phyloP scores from a whole-genome alignment of 768 basidiomycete species.

The Trametes cubensis region DNA sequence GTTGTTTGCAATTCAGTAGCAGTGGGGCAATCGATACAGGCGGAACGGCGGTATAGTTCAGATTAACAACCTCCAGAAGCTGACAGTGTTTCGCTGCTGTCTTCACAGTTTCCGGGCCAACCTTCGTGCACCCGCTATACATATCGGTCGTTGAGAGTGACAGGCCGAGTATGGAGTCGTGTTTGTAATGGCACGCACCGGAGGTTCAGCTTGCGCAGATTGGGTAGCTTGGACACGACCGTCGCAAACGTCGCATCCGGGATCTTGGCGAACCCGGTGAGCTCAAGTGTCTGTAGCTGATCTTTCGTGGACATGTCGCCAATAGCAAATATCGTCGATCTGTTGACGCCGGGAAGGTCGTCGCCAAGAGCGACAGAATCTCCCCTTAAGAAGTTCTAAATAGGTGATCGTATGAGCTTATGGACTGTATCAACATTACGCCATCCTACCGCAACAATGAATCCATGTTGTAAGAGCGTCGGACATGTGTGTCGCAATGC shows the following conservation, averaged over 20 bases:
- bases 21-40: conserved; percentile 51
- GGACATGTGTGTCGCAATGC: conserved; percentile 54
- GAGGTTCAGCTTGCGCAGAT: conserved; percentile 52
- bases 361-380: conserved; percentile 48
- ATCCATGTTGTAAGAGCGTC: conserved; percentile 51
- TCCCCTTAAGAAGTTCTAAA: conserved; percentile 63
- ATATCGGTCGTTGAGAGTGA: not conserved
- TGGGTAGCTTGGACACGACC: conserved; percentile 47
- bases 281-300: conserved; percentile 48
- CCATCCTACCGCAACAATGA: conserved; percentile 55
- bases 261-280: conserved; percentile 56
- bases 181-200: conserved; percentile 42
- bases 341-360: conserved; percentile 55
- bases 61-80: conserved; percentile 51
- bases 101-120: conserved; percentile 50
- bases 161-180: too few species aligned
- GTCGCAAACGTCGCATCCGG: conserved; percentile 54
- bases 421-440: not conserved
- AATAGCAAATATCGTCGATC: conserved; percentile 52
- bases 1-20: conserved; percentile 40
- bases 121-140: conserved; percentile 63
- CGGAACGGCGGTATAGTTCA: conserved; percentile 61
- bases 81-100: conserved; percentile 47
- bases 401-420: not conserved
- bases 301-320: conserved; percentile 25